A percentile compares a stretch with the other conserved stretches of the same genome.
Conservation (phyloP, 1,284 basidiomycete species). For the Exobasidium cylindrosporum region DNA sequence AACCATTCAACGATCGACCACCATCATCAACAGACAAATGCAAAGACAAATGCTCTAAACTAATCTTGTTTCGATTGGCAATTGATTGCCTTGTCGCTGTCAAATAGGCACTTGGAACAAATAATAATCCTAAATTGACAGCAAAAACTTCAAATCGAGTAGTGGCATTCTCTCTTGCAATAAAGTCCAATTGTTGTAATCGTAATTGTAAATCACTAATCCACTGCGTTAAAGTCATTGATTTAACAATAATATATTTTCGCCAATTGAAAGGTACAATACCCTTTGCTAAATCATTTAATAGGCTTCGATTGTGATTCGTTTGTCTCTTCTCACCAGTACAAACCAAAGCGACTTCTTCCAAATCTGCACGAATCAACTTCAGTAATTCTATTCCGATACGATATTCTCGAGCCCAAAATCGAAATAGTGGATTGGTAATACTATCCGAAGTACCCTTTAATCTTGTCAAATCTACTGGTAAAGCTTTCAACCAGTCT, state of each 20-base stretch:
- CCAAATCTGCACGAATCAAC: slow-evolving; percentile 36
- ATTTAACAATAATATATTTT: slow-evolving; percentile 33
- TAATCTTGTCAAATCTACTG: slow-evolving; percentile 21
- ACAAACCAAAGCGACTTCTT: slow-evolving; percentile 38
- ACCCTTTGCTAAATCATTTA: slow-evolving; percentile 41
- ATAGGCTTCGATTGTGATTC: slow-evolving; percentile 41
- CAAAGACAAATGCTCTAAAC: slow-evolving; percentile 45
- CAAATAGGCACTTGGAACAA: slow-evolving; percentile 47
- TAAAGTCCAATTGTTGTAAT: slow-evolving; percentile 28
- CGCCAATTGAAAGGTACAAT: slow-evolving; percentile 41
- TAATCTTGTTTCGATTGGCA: slow-evolving; percentile 32
- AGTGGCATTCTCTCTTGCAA: slow-evolving; percentile 20
- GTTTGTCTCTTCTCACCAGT: slow-evolving; percentile 40
- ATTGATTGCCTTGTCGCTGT: slow-evolving; percentile 52
- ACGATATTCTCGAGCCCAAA: slow-evolving; percentile 52
- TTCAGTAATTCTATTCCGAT: slow-evolving; percentile 32
- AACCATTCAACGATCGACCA: slow-evolving; percentile 24
- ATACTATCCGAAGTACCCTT: slow-evolving; percentile 28
- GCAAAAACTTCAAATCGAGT: slow-evolving; percentile 34
- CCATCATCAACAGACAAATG: slow-evolving; percentile 25
- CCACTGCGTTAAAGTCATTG: slow-evolving; percentile 43
- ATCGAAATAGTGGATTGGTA: slow-evolving; percentile 45
- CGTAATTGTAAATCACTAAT: slow-evolving; percentile 42
- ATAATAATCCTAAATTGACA: slow-evolving; percentile 44
- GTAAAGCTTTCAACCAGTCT: slow-evolving; percentile 33